phyloP scores from a whole-genome alignment of 2,329 filamentous ascomycete species.

The Nemania sp. region DNA sequence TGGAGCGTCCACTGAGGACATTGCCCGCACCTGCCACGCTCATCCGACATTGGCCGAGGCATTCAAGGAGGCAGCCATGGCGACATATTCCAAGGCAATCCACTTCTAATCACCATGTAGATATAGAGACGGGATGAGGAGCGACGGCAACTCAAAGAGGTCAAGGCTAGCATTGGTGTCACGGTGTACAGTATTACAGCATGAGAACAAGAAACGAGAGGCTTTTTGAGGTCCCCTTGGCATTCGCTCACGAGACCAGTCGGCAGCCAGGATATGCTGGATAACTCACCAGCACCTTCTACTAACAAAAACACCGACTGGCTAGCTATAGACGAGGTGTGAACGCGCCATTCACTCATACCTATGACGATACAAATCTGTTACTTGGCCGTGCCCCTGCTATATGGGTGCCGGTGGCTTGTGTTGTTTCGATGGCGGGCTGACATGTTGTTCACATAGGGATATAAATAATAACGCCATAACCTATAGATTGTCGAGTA shows the following conservation, averaged over 20 bases:
- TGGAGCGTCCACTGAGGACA: constrained; percentile 92
- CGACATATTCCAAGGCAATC: constrained; percentile 92
- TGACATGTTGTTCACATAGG: background rate
- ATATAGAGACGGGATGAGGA: constrained; percentile 34
- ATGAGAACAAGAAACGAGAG: constrained; percentile 33
- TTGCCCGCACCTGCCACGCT: constrained; percentile 92
- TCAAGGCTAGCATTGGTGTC: constrained; percentile 40
- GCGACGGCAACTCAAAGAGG: constrained; percentile 23
- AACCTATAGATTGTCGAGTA: constrained; percentile 1
- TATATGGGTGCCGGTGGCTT: background rate
- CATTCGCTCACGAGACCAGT: background rate
- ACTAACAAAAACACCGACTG: background rate
- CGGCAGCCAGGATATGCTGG: background rate
- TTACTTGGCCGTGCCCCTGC: background rate
- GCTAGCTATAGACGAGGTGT: background rate
- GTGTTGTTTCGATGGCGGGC: background rate
- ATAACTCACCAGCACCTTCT: background rate
- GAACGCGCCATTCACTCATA: background rate
- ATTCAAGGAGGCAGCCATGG: constrained; percentile 99
- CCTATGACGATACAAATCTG: background rate
- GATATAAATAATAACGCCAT: constrained; percentile 6
- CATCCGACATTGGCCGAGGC: constrained; percentile 96
- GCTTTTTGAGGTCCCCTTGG: constrained; percentile 7
- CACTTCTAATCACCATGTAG: constrained; percentile 70
- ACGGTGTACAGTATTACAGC: constrained; percentile 43